phyloP scores from a whole-genome alignment of 2,329 filamentous ascomycete species.

The Scleromitrula shiraiana region DNA sequence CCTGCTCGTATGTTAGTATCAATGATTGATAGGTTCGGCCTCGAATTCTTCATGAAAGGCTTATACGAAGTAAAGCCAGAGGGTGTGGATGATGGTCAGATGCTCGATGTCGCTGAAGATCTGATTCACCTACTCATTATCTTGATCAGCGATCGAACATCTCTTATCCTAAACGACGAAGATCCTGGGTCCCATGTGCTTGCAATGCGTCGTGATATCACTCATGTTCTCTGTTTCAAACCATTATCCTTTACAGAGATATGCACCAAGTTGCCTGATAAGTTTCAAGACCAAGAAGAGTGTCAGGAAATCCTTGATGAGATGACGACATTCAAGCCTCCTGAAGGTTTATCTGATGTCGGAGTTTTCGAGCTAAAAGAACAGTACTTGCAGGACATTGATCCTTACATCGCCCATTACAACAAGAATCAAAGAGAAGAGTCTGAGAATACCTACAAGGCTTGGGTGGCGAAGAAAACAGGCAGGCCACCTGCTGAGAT shows the following conservation, averaged over 20 bases:
- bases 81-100: conserved; percentile 77
- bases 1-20: conserved; percentile 78
- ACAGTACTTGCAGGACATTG: conserved; percentile 77
- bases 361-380: conserved; percentile 90
- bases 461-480: conserved; percentile 78
- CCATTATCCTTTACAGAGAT: conserved; percentile 93
- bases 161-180: conserved; percentile 61
- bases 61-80: conserved; percentile 64
- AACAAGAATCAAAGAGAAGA: conserved; percentile 96
- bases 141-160: conserved; percentile 79
- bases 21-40: conserved; percentile 84
- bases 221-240: conserved; percentile 92
- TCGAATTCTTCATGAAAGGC: conserved; percentile 80
- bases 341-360: conserved; percentile 85
- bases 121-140: conserved; percentile 91
- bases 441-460: conserved; percentile 80
- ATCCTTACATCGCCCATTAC: conserved; percentile 94
- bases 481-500: conserved; percentile 75
- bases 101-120: conserved; percentile 90
- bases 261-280: conserved; percentile 76
- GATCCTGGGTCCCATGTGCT: conserved; percentile 57
- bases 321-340: conserved; percentile 82
- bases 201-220: conserved; percentile 80
- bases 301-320: conserved; percentile 79
- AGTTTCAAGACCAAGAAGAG: conserved; percentile 79